Base-by-base conservation (phyloP, 2,329 filamentous ascomycete species). In the Aspergillus phoenicis region DNA sequence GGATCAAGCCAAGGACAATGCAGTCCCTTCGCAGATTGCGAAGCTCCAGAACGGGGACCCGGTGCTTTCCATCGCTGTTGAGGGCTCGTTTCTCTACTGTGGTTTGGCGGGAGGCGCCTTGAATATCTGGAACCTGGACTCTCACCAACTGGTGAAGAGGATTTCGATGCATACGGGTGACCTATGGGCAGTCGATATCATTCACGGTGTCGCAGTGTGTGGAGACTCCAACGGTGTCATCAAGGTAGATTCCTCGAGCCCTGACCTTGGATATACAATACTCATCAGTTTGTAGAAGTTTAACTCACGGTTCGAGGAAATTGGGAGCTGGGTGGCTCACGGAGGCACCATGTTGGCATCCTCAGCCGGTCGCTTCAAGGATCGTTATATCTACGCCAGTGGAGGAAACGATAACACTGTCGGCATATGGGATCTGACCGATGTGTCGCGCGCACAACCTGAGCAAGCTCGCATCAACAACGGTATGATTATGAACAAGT, bases 81-180 rank as follows among this genome's bases (percentile, higher is more conserved):
- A 98, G 64, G 93, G 92, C 0, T 93, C 93, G 0, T 96, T 99
- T 66, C 83, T 99, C 4, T 99, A 98, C 73, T 91, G 91, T 61
- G 95, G 95, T 51, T 90, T 96, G 68, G 85, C 93, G 1, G 88
- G 91, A 41, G 96, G 95, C 22, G 86, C 96, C 54, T 87, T 99
- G 62, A 94, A 98, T 73, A 86, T 99, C 10, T 99, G 96, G 94
- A 96, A 99, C 73, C 83, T 99, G 13, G 94, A 98, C 73, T 98
- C 95, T 0, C 88, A 90, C 57, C 95, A 99, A 77, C 88, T 95
- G 52, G 84, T 99, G 48, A 85, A 95, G 60, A 93, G 91, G 17
- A 89, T 99, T 71, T 93, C 90, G 71, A 87, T 89, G 0, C 90
- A 93, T 68, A 86, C 86, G 36, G 89, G 88, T 47, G 92, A 98